phyloP scores from a whole-genome alignment of 768 basidiomycete genomes.

The Termitomyces sp. region DNA sequence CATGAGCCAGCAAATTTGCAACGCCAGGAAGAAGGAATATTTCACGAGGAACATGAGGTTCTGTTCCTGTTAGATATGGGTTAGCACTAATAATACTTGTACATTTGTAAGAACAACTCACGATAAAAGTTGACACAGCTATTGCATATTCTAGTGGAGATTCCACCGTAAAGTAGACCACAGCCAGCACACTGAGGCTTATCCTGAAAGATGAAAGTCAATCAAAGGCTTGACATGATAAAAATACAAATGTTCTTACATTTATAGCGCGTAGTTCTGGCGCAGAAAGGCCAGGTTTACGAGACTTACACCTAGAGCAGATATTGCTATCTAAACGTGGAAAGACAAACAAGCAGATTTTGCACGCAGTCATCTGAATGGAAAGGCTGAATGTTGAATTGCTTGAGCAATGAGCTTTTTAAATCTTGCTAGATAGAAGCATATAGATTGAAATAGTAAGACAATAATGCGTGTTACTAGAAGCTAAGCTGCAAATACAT shows the following conservation, averaged over 20 bases:
- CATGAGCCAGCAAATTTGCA: too few relatives aligned
- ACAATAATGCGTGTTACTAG: too few relatives aligned
- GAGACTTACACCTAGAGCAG: neutral
- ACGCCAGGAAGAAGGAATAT: too few relatives aligned
- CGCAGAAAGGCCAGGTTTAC: neutral
- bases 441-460: neutral
- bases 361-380: neutral
- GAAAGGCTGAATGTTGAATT: too few relatives aligned
- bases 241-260: neutral
- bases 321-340: neutral
- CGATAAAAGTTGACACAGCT: neutral
- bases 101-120: neutral
- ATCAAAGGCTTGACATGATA: neutral
- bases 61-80: too few relatives aligned
- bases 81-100: neutral
- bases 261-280: neutral
- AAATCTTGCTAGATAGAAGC: too few relatives aligned
- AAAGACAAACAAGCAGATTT: neutral
- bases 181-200: neutral
- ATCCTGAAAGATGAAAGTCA: neutral
- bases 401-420: too few relatives aligned
- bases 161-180: neutral
- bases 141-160: neutral
- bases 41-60: too few relatives aligned
- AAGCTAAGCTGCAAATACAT: too few relatives aligned